These are phyloP conservation scores for Aurifilum marmelostoma DNA, from an alignment of 2,329 filamentous ascomycete species.

Conservation along the genomic window DNA sequence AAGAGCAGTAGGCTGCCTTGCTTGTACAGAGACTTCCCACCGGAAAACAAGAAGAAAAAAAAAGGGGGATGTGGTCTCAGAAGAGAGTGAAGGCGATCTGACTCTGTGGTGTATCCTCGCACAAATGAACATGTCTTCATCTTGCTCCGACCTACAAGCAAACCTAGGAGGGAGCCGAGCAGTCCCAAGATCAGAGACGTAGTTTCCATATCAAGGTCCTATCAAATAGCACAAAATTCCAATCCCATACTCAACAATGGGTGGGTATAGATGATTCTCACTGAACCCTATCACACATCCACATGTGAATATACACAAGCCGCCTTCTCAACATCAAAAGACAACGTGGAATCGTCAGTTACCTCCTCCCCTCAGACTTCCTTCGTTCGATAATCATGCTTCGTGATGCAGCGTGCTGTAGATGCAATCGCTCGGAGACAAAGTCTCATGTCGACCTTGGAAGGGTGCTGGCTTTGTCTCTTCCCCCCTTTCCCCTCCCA, in stretches of 20 bases:
- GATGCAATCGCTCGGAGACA: background rate
- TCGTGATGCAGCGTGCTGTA: background rate
- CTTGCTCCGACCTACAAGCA: too few species aligned
- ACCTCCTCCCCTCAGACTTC: background rate
- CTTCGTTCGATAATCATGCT: background rate
- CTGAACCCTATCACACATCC: background rate
- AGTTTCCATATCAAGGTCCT: too few species aligned
- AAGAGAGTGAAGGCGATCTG: too few species aligned
- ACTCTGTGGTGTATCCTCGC: too few species aligned
- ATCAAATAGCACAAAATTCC: background rate
- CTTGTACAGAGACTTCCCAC: too few species aligned
- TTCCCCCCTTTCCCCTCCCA: background rate
- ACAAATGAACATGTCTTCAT: too few species aligned
- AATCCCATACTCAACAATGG: background rate
- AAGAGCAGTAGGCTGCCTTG: too few species aligned
- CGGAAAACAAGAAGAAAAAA: too few species aligned
- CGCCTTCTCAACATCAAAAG: background rate
- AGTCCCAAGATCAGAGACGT: too few species aligned
- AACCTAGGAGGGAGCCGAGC: too few species aligned
- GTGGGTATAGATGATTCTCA: background rate
- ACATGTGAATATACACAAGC: background rate
- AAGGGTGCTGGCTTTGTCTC: background rate
- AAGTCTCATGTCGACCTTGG: background rate
- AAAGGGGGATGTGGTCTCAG: too few species aligned
- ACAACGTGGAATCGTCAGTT: background rate